Percentiles rank a stretch among this genome's conserved stretches.
phyloP scores from a whole-genome alignment of 495 filamentous ascomycete genomes.

The Copromyces sp. region DNA sequence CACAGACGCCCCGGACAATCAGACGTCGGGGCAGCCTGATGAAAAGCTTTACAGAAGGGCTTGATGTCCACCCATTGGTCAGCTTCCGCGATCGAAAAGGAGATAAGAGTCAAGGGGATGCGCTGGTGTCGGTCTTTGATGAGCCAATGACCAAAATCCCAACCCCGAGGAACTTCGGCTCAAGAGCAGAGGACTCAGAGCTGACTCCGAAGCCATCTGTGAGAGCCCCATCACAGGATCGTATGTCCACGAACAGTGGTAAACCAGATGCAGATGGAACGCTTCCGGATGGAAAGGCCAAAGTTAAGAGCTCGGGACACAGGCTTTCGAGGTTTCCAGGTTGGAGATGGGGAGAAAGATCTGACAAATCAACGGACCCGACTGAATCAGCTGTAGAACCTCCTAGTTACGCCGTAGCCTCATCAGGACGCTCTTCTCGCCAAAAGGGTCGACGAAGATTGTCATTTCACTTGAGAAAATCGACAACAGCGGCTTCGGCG shows the following conservation, averaged over 20 bases:
- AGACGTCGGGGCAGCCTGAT: neutral
- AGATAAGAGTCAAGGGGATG: neutral
- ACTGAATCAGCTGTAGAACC: neutral
- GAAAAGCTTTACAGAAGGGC: neutral
- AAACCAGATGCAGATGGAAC: neutral
- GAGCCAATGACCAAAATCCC: neutral
- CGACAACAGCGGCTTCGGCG: neutral
- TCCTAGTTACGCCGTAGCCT: neutral
- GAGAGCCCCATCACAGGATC: neutral
- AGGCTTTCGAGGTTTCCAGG: conserved; percentile 7
- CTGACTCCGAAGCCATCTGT: neutral
- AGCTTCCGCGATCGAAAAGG: neutral
- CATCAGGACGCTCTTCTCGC: neutral
- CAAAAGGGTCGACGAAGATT: neutral
- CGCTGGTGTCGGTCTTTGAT: neutral
- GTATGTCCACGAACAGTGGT: neutral
- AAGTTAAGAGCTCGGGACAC: conserved; percentile 2
- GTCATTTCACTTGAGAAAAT: neutral
- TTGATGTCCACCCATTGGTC: neutral
- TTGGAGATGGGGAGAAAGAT: conserved; percentile 8
- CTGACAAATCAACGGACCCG: neutral
- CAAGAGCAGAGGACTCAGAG: neutral
- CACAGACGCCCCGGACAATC: neutral
- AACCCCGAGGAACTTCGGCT: neutral
- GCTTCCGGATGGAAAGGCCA: conserved; percentile 1